Evolutionary conservation across 257 asterid species (phyloP), one percentile per base, ranked within the genome.

Genomic region (Solanum chilense): DNA sequence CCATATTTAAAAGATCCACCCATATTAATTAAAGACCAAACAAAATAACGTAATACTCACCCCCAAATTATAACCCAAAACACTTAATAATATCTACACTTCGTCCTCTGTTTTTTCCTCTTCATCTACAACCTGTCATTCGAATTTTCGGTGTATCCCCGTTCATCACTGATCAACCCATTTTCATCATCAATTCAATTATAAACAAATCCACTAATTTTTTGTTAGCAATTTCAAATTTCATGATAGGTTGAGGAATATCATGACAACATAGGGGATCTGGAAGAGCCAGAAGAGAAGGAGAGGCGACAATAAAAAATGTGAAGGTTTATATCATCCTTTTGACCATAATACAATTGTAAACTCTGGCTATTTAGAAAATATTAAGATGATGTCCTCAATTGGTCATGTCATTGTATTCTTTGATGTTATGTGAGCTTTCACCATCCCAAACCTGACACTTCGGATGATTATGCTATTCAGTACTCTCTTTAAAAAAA

Each of bases 261-360:
- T 88, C 98, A 95, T 33, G 98, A 95, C 92, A 90, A 94, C 84
- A 95, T 96, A 33, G 99, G 99, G 16, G 99, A 95, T 90, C 94
- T 96, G 82, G 98, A 93, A 49, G 99, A 99, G 14, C 99, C 99
- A 33, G 99, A 97, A 90, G 99, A 97, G 97, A 97, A 91, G 89
- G 99, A 97, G 87, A 95, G 98, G 88, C 93, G 93, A 23, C 99
- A 93, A 83, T 88, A 97, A 7, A 97, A 93, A 91, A 91, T 95
- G 88, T 90, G 90, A 56, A 96, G 89, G 85, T 97, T 97, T 90
- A 92, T 97, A 56, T 90, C 97, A 2, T 95, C 98, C 41, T 88
- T 97, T 86, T 92, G 84, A 80, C 16, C 45, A 18, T 49, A 21
- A 18, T 80, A 1, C 5, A 8, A 18, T 45, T 49, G 69, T 47